phyloP scores from a whole-genome alignment of 2,329 filamentous ascomycete species.

The Monosporascus ibericus region DNA sequence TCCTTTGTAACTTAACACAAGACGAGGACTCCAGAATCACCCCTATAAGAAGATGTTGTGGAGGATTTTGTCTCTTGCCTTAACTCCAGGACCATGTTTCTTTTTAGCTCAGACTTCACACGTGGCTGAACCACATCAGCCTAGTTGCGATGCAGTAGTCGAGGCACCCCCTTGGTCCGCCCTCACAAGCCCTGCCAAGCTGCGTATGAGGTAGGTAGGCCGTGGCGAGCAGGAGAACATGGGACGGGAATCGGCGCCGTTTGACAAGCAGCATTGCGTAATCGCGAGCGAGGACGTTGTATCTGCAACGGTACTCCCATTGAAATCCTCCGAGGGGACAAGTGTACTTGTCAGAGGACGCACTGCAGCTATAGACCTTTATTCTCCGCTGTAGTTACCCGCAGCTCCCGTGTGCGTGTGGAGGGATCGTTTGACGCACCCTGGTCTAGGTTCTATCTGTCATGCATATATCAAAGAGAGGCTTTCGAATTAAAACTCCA shows the following conservation, averaged over 20 bases:
- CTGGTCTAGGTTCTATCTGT: background rate
- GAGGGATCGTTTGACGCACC: background rate
- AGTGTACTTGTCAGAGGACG: background rate
- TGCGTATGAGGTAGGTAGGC: background rate
- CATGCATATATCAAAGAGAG: too few species aligned
- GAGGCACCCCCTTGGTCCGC: too few species aligned
- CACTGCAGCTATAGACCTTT: background rate
- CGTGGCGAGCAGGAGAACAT: background rate
- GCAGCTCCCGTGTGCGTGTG: background rate
- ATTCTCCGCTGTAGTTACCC: background rate
- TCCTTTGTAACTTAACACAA: background rate
- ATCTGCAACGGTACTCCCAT: background rate
- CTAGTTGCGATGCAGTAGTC: too few species aligned
- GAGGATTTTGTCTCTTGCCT: too few species aligned
- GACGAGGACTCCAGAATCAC: background rate
- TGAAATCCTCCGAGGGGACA: background rate
- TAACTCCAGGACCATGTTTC: too few species aligned
- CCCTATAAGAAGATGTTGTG: too few species aligned
- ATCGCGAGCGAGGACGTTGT: background rate
- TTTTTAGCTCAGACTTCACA: too few species aligned
- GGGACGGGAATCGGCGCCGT: background rate
- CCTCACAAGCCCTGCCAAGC: background rate
- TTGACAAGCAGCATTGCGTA: background rate
- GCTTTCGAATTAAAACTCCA: too few species aligned
- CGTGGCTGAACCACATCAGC: too few species aligned